These are phyloP conservation scores for Sequoia sempervirens DNA, from an alignment of 75 land plant species.

Conservation along the genomic window DNA sequence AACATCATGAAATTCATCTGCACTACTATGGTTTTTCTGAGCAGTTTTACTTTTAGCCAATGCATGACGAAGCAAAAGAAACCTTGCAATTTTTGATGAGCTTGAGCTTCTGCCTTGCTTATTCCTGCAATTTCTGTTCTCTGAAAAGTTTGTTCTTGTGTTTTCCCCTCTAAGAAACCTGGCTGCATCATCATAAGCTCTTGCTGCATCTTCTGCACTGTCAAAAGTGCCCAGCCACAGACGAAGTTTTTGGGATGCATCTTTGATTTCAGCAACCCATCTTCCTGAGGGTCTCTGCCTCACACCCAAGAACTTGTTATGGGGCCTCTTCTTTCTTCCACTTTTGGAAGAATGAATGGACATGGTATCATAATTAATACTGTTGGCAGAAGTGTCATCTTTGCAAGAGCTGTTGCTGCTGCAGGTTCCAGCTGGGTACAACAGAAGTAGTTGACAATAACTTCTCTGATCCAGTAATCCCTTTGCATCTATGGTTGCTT, in stretches of 20 bases:
- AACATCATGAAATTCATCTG: neutral
- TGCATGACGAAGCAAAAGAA: conserved; percentile 4
- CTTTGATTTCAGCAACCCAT: conserved; percentile 58
- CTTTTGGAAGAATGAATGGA: neutral
- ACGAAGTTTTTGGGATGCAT: conserved; percentile 46
- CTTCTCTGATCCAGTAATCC: neutral
- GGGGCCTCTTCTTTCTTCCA: neutral
- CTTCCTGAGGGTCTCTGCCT: conserved; percentile 53
- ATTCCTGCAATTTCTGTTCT: neutral
- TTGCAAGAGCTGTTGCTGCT: conserved; percentile 1
- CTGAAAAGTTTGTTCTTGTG: conserved; percentile 53
- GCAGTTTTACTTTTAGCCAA: neutral
- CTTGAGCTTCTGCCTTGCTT: neutral
- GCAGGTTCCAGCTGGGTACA: neutral
- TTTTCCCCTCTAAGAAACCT: conserved; percentile 44
- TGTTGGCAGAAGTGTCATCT: neutral
- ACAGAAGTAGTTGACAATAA: neutral
- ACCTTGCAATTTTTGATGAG: neutral
- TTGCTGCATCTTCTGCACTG: conserved; percentile 49
- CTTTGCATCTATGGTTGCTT: neutral
- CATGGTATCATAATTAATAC: neutral
- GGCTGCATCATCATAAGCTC: conserved; percentile 59
- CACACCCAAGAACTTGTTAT: conserved; percentile 32
- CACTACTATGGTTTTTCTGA: neutral
- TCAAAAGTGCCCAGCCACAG: conserved; percentile 60